Base-by-base conservation (phyloP, 306 rosid species). In the Oemleria cerasiformis region DNA sequence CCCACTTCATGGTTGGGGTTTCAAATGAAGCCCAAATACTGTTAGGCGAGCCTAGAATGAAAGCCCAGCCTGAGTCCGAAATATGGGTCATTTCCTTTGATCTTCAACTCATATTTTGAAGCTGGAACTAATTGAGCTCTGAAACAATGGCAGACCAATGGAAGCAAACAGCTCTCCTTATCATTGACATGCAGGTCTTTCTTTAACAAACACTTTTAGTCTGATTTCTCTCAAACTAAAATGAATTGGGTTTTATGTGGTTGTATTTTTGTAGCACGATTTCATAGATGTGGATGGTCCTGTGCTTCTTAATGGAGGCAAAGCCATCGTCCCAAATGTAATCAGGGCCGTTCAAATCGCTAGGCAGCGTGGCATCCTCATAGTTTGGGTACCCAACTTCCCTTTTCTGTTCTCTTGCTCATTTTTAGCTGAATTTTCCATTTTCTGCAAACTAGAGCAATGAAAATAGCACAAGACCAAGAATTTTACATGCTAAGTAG, bases 101-200 rank as follows among this genome's bases (percentile, higher is more conserved):
- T 15, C 49, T 45, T 45, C 16, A 12, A 3, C 16, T 4, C 1
- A 9, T 41, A 39, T 41, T 41, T 41, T 41, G 15, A 0, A 45
- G 49, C 6, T 12, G 49, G 49, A 44, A 4, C 16, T 42, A 14
- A 25, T 16, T 4, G 10, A 21, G 14, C 15, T 66, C 71, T 66
- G 71, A 36, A 38, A 71, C 30, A 53, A 88, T 91, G 97, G 78
- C 83, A 58, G 75, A 79, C 48, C 53, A 72, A 54, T 79, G 79
- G 83, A 68, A 75, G 45, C 81, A 54, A 67, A 77, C 91, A 5
- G 92, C 97, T 75, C 84, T 93, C 44, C 91, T 93, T 40, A 91
- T 93, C 19, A 86, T 94, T 21, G 96, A 87, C 75, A 87, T 91
- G 96, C 97, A 91, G 96, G 98, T 83, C 43, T 73, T 30, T 67